phyloP scores from a whole-genome alignment of 1,284 basidiomycete species.

The Ustilago esculenta region DNA sequence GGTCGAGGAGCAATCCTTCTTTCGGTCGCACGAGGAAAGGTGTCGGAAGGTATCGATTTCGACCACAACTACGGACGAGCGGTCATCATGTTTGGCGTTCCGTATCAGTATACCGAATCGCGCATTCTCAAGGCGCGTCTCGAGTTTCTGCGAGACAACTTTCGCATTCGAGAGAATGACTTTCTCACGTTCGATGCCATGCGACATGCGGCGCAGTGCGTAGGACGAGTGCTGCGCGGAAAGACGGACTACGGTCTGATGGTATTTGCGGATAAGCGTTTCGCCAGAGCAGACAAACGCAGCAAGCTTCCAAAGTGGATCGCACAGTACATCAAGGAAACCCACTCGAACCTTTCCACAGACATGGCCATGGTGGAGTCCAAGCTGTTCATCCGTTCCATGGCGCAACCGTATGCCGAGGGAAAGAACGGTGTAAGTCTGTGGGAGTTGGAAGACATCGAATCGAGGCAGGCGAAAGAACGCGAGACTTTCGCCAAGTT shows the following conservation, averaged over 20 bases:
- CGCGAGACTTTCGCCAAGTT: slow-evolving; percentile 68
- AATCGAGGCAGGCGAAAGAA: slow-evolving; percentile 82
- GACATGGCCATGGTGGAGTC: slow-evolving; percentile 97
- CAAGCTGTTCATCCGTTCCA: slow-evolving; percentile 95
- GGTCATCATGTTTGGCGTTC: slow-evolving; percentile 99
- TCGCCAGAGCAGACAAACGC: slow-evolving; percentile 94
- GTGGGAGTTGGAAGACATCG: slow-evolving; percentile 89
- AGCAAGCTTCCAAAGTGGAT: slow-evolving; percentile 98
- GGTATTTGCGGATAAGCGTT: slow-evolving; percentile 99
- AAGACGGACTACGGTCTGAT: slow-evolving; percentile 99
- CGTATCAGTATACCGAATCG: slow-evolving; percentile 98
- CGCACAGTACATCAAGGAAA: slow-evolving; percentile 94
- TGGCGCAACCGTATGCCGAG: slow-evolving; percentile 95
- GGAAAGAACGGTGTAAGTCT: slow-evolving; percentile 88
- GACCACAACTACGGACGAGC: slow-evolving; percentile 96
- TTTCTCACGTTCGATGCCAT: slow-evolving; percentile 99
- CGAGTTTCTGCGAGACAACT: slow-evolving; percentile 97
- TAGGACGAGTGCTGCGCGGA: slow-evolving; percentile 93
- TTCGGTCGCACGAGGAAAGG: slow-evolving; percentile 97
- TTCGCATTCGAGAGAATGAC: slow-evolving; percentile 96
- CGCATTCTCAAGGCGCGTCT: slow-evolving; percentile 95
- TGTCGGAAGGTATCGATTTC: slow-evolving; percentile 99
- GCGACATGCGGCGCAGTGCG: slow-evolving; percentile 98
- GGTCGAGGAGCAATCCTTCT: slow-evolving; percentile 95
- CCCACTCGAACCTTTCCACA: slow-evolving; percentile 94